Percentiles rank a stretch among this genome's conserved stretches.
These are phyloP conservation scores for Periconia sp. DNA, from an alignment of 2,329 filamentous ascomycete species.

Conservation along the genomic window DNA sequence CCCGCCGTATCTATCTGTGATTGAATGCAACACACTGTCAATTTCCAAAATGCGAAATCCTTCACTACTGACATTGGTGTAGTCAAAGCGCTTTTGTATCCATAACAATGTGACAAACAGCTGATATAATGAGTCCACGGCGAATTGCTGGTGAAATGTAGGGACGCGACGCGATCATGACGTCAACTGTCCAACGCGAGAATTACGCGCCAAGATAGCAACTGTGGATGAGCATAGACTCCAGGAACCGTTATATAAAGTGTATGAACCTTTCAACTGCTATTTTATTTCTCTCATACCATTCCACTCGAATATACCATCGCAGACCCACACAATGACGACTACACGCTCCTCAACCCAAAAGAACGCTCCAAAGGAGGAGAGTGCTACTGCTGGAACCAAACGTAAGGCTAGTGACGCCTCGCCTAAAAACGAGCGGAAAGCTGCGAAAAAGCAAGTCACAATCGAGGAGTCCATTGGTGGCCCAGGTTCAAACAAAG, in stretches of 20 bases:
- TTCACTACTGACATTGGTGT: too few species aligned
- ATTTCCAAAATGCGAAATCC: too few species aligned
- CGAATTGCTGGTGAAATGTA: too few species aligned
- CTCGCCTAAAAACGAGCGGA: slow-evolving; percentile 48
- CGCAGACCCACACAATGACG: slow-evolving; percentile 18
- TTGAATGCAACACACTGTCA: too few species aligned
- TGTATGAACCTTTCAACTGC: too few species aligned
- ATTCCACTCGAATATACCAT: too few species aligned
- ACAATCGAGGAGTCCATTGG: slow-evolving; percentile 56
- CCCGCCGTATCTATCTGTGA: too few species aligned
- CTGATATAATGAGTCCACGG: neutral
- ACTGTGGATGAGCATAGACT: too few species aligned
- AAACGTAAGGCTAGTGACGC: slow-evolving; percentile 45
- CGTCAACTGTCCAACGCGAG: neutral
- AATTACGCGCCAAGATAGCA: neutral
- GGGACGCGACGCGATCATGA: neutral
- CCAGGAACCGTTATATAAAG: too few species aligned
- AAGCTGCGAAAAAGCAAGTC: slow-evolving; percentile 50
- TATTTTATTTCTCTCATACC: too few species aligned
- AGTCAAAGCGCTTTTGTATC: too few species aligned
- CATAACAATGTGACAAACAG: too few species aligned
- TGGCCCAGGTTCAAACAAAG: slow-evolving; percentile 27
- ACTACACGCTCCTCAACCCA: slow-evolving; percentile 31
- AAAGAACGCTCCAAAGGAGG: slow-evolving; percentile 23
- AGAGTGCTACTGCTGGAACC: slow-evolving; percentile 35